Percentiles rank a stretch among this genome's conserved stretches.
These are phyloP conservation scores for Talaromyces sp. DNA, from an alignment of 2,329 filamentous ascomycete species.

Conservation along the genomic window DNA sequence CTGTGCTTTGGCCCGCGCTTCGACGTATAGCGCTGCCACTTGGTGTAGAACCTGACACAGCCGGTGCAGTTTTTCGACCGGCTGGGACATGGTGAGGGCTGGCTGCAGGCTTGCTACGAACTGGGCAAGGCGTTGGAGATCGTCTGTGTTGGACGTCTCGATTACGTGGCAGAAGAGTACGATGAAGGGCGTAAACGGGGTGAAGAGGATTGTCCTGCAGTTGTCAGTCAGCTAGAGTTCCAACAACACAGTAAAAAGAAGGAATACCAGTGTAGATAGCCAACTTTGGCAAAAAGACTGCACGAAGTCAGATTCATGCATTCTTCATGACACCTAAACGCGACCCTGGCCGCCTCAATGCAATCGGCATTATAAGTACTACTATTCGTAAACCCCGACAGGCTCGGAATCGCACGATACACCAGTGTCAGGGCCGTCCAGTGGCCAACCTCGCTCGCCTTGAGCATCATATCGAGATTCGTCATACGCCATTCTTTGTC, in stretches of 20 bases:
- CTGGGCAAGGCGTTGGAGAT: background rate
- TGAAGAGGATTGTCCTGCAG: background rate
- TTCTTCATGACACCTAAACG: background rate
- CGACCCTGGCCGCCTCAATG: background rate
- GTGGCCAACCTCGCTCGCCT: background rate
- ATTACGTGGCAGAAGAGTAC: background rate
- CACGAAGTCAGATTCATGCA: background rate
- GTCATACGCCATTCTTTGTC: background rate
- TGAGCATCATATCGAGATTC: background rate
- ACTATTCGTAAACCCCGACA: background rate
- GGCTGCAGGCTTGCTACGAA: background rate
- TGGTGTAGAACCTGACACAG: background rate
- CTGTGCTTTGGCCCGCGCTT: background rate
- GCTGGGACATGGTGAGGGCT: background rate
- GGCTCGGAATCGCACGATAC: background rate
- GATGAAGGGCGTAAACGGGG: background rate
- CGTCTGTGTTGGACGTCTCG: background rate
- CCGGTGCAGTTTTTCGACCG: background rate
- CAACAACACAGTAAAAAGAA: background rate
- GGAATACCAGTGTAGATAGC: background rate
- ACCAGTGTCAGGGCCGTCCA: background rate
- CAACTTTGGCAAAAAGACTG: background rate
- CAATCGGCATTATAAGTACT: background rate
- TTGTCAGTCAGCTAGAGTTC: background rate
- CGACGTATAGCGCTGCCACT: background rate